Evolutionary conservation across 805 yeast genomes (phyloP).

Genomic region (Pichia scutulata): DNA sequence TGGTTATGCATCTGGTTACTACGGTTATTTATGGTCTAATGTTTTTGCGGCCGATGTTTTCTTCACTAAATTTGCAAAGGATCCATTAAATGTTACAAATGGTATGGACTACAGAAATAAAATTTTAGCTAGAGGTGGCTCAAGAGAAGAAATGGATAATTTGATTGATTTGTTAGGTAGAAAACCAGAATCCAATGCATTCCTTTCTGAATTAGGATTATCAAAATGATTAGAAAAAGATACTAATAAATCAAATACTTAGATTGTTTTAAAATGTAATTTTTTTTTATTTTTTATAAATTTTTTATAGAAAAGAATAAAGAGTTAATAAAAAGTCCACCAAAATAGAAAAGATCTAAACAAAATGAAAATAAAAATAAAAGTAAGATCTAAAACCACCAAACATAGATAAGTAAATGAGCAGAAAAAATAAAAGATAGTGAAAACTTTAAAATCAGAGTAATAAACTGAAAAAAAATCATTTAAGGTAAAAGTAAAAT

Average conservation of each 20-base stretch:
- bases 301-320: background rate
- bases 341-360: background rate
- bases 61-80: constrained; percentile 55
- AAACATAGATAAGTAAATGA: too few relatives aligned
- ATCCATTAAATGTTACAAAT: constrained; percentile 54
- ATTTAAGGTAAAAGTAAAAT: too few relatives aligned
- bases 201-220: constrained; percentile 58
- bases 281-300: background rate
- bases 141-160: constrained; percentile 59
- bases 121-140: constrained; percentile 65
- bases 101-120: constrained; percentile 67
- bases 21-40: constrained; percentile 80
- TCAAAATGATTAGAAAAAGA: background rate
- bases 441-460: too few relatives aligned
- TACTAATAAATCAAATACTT: background rate
- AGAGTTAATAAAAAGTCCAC: background rate
- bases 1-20: constrained; percentile 81
- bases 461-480: too few relatives aligned
- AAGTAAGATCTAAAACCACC: background rate
- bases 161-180: constrained; percentile 66
- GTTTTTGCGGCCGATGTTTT: constrained; percentile 82
- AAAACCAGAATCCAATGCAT: constrained; percentile 66
- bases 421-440: background rate
- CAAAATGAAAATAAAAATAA: too few relatives aligned
- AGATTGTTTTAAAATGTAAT: background rate